Base-by-base conservation (phyloP, 768 basidiomycete genomes). In the Rossbeevera mucosa region DNA sequence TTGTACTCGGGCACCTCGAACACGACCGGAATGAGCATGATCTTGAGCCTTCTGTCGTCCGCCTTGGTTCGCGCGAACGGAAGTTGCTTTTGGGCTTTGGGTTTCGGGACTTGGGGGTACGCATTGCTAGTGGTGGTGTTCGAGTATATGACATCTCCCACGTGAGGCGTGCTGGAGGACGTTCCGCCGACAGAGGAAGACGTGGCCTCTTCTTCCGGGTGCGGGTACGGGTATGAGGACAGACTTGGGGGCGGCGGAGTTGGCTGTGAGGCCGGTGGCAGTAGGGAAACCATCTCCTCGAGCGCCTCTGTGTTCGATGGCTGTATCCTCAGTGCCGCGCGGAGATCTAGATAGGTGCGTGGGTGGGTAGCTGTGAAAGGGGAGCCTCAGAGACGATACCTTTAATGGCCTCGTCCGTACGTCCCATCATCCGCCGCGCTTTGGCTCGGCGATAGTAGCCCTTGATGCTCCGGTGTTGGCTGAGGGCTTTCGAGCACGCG, bases 401-500 rank as follows among this genome's bases (percentile, higher is more conserved):
- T 72, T 77, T 76, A 30, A 81, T 75, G 3, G 86, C 86, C 11
- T 81, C 85, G 18, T 80, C 76, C 2, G 67, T 65, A 33, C 72
- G 73, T 3, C 76, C 78, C 40, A 81, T 74, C 78, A 85, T 84
- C 57, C 74, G 78, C 41, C 83, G 73, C 0, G 87, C 85, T 40
- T 80, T 81, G 2, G 84, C 85, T 14, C 87, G 79, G 20, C 87
- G 78, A 64, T 78, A 90, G 53, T 83, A 77, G 1, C 82, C 87
- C 58, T 89, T 89, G 49, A 79, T 78, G 51, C 82, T 86, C 29
- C 74, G 74, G 59, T 87, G 85, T 55, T 87, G 85, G 25, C 71
- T 59, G 16, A 89, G 70, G 1, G 86, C 85, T 52, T 75, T 71
- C 2, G 83, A 80, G 57, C 87, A 89, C 1, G 86, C 87, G 20